Evolutionary conservation across 768 basidiomycete species (phyloP).

Genomic region (Mycena sanguinolenta): DNA sequence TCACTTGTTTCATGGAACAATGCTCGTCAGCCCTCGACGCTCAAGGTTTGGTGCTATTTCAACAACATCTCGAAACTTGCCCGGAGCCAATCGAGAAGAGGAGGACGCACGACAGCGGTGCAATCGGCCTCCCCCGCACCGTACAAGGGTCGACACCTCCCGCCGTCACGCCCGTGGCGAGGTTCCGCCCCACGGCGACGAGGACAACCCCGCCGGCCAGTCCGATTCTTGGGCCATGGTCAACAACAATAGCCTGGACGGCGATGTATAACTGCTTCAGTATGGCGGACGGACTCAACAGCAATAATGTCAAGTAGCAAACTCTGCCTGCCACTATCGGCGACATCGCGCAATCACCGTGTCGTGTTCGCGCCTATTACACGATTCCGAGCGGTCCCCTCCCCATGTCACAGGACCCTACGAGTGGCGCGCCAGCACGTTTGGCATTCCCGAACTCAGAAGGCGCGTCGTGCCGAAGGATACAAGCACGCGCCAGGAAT

Average conservation of each 20-base stretch:
- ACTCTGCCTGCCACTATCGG: background rate
- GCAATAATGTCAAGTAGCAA: background rate
- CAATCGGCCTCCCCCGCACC: constrained; percentile 16
- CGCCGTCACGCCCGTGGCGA: constrained; percentile 32
- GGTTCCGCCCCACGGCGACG: constrained; percentile 25
- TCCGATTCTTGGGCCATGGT: constrained; percentile 34
- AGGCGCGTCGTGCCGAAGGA: constrained; percentile 50
- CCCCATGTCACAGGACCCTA: constrained; percentile 40
- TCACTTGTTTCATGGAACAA: too few relatives aligned
- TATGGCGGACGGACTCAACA: background rate
- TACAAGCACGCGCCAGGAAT: constrained; percentile 53
- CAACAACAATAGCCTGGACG: constrained; percentile 43
- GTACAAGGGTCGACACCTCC: constrained; percentile 15
- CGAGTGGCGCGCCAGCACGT: constrained; percentile 40
- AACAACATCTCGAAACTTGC: constrained; percentile 33
- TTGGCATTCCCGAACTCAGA: constrained; percentile 53
- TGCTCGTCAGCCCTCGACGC: too few relatives aligned
- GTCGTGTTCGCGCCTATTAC: background rate
- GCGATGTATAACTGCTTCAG: constrained; percentile 51
- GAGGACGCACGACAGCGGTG: too few relatives aligned
- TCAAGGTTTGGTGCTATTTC: background rate
- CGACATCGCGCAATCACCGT: background rate
- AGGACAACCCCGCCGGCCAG: constrained; percentile 35
- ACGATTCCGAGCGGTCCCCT: background rate
- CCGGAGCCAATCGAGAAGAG: constrained; percentile 49